Evolutionary conservation across 208 protist genomes (phyloP).

Genomic region (Jaenimonas drosophilae): DNA sequence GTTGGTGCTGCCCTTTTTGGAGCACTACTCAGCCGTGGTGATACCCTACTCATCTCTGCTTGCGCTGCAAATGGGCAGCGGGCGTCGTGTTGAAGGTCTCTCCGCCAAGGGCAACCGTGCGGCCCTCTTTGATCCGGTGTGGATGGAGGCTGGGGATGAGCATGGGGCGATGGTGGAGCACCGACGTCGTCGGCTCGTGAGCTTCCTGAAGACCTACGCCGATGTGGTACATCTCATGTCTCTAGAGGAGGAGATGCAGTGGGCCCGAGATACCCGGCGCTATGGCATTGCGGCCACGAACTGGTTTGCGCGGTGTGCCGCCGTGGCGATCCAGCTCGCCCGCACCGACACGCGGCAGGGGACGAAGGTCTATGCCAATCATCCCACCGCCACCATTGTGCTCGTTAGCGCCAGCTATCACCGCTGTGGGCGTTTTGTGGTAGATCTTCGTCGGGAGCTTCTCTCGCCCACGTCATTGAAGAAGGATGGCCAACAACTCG

Average conservation of each 20-base stretch:
- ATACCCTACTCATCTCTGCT: constrained; percentile 65
- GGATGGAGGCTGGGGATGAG: constrained; percentile 28
- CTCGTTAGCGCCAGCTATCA: constrained; percentile 24
- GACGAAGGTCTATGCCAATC: constrained; percentile 15
- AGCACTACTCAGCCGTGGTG: constrained; percentile 67
- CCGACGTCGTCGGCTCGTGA: constrained; percentile 26
- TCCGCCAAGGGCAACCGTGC: constrained; percentile 20
- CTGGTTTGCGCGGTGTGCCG: constrained; percentile 40
- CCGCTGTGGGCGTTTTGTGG: constrained; percentile 19
- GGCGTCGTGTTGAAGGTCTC: constrained; percentile 25
- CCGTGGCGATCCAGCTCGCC: constrained; percentile 59
- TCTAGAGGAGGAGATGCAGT: constrained; percentile 58
- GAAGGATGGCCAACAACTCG: constrained; percentile 2
- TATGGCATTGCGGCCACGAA: constrained; percentile 59
- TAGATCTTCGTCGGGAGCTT: constrained; percentile 12
- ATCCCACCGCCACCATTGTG: constrained; percentile 9
- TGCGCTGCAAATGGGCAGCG: constrained; percentile 35
- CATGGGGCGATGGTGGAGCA: constrained; percentile 29
- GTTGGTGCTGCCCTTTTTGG: constrained; percentile 62
- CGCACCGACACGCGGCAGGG: constrained; percentile 13
- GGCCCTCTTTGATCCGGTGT: constrained; percentile 22
- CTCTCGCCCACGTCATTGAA: too few relatives aligned
- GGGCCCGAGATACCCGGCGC: constrained; percentile 52
- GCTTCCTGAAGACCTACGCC: constrained; percentile 52
- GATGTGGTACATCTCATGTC: constrained; percentile 72